Base-by-base conservation (phyloP, 208 protist genomes). In the Novymonas esmeraldas region DNA sequence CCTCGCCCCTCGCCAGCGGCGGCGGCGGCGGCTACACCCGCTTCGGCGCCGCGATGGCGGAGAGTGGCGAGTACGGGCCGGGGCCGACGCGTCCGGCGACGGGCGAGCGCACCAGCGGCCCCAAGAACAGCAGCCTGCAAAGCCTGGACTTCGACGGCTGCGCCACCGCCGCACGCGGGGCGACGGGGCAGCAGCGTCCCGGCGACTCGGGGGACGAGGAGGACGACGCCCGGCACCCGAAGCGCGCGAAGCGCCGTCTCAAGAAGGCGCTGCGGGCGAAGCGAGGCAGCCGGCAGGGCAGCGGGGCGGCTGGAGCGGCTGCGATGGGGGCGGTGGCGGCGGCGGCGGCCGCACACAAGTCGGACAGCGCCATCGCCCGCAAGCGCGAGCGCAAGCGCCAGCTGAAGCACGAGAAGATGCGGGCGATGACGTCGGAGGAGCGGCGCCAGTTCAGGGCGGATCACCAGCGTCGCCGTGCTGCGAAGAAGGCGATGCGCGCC, bases 221-320 rank as follows among this genome's bases (percentile, higher is more conserved):
- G 13, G 73, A 57, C 20, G 66, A 76, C n/a, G 66, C 68, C 16
- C 62, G 44, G n/a, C 38, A 76, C 26, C 68, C 59, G n/a, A 70
- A 52, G 31, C 26, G 58, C 13, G 77, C 77, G 13, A 75, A 75
- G 64, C 72, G 77, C 10, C 71, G 67, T 6, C 55, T 76, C 20
- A 78, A 73, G 72, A 67, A 65, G 73, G 26, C 28, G 18, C 63
- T 49, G 44, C 52, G 59, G 54, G 24, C 33, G 42, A 36, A 38
- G 9, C 26, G 42, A 58, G 31, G 39, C 24, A 64, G 64, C 26
- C 64, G 52, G 28, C 50, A 28, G 1, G 62, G 56, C 31, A 45
- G 50, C 41, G 22, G 7, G 10, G 22, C 7, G 10, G 22, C 28
- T 24, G 48, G 29, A 22, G 26, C 16, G 55, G 38, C 39, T 16